These are phyloP conservation scores for Suhomyces taliae DNA, from an alignment of 1,139 yeast species.

Conservation along the genomic window DNA sequence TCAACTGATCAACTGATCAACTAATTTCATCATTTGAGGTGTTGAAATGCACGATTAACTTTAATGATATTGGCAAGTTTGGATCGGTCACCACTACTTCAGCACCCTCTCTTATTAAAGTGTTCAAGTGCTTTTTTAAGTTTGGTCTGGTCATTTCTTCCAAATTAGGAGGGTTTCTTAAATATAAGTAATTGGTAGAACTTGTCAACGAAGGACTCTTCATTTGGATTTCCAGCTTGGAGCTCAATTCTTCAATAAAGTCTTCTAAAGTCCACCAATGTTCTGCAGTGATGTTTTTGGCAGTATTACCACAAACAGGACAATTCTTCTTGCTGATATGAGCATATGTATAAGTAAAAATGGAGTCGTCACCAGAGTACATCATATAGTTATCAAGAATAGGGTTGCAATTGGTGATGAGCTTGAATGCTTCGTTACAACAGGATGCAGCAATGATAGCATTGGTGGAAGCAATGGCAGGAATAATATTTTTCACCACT, in stretches of 20 bases:
- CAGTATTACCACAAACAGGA: conserved; percentile 67
- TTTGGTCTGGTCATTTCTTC: conserved; percentile 52
- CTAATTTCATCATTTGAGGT: conserved; percentile 1
- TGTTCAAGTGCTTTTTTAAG: conserved; percentile 33
- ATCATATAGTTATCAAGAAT: conserved; percentile 78
- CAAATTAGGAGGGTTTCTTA: conserved; percentile 52
- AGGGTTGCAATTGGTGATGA: conserved; percentile 69
- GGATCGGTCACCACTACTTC: conserved; percentile 62
- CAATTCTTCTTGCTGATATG: conserved; percentile 63
- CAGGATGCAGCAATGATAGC: conserved; percentile 92
- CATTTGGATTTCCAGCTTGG: conserved; percentile 41
- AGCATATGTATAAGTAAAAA: conserved; percentile 70
- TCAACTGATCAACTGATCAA: background rate
- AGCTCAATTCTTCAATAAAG: conserved; percentile 42
- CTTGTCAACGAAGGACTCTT: conserved; percentile 54
- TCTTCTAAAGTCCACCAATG: conserved; percentile 48
- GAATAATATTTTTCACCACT: conserved; percentile 87
- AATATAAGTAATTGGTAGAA: conserved; percentile 42
- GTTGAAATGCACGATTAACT: conserved; percentile 17
- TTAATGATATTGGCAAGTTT: conserved; percentile 47
- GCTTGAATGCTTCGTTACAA: conserved; percentile 83
- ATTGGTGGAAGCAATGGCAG: conserved; percentile 93
- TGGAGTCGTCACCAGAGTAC: conserved; percentile 79
- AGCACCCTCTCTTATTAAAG: conserved; percentile 44
- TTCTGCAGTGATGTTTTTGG: conserved; percentile 33